A percentile compares a stretch with the other conserved stretches of the same genome.
phyloP scores from a whole-genome alignment of 169 alveolate species.

The Cryptosporidium bovis region DNA sequence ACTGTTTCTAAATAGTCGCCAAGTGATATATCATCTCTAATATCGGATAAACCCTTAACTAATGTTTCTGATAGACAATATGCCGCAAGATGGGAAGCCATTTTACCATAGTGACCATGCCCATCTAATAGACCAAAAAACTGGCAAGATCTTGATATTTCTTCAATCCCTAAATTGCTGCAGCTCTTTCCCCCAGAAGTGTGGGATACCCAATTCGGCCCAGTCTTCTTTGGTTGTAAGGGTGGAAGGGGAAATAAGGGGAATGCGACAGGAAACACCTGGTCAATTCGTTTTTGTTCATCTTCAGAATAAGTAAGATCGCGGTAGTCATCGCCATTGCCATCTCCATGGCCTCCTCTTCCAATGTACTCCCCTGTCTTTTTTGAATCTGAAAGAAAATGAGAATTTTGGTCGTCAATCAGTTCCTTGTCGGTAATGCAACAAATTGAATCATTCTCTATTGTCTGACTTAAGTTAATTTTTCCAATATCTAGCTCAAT shows the following conservation, averaged over 20 bases:
- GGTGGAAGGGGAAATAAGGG: slow-evolving; percentile 52
- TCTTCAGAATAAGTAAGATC: no score
- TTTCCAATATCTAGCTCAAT: not conserved
- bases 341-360: no score
- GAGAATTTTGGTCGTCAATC: no score
- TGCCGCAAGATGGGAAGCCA: slow-evolving; percentile 55
- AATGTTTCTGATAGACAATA: slow-evolving; percentile 33
- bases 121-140: slow-evolving; percentile 60
- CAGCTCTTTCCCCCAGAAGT: slow-evolving; percentile 15
- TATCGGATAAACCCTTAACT: not conserved
- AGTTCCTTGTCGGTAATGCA: not conserved
- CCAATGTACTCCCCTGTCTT: no score
- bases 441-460: not conserved
- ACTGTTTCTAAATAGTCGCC: slow-evolving; percentile 20
- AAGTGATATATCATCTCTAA: not conserved
- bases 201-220: slow-evolving; percentile 47
- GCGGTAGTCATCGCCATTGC: no score
- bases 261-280: slow-evolving; percentile 48
- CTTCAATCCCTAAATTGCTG: not conserved
- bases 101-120: slow-evolving; percentile 63
- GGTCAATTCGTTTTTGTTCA: not conserved
- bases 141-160: not conserved
- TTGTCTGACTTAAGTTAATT: not conserved
- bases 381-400: no score
- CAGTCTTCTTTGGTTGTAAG: slow-evolving; percentile 15